Conservation (phyloP, 1,284 basidiomycete species). For the Moniliophthora roreri region DNA sequence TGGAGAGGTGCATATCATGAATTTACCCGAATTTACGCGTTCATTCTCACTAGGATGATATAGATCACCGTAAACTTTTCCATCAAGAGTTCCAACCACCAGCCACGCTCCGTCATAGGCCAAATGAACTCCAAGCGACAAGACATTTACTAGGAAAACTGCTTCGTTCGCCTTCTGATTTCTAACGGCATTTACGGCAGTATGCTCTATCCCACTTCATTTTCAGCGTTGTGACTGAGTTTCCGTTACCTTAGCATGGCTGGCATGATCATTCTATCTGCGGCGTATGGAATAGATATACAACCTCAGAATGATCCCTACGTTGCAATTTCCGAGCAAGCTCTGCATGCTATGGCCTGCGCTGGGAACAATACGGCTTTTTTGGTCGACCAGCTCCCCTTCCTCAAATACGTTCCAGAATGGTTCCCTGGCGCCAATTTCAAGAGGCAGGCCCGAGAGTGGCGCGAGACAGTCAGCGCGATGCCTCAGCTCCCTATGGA, state of each 20-base stretch:
- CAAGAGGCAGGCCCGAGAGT: not conserved
- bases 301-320: not conserved
- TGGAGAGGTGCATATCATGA: not conserved
- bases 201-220: too few species aligned
- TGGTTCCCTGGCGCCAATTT: slow-evolving; percentile 13
- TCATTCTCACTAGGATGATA: slow-evolving; percentile 21
- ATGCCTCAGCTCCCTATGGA: slow-evolving; percentile 3
- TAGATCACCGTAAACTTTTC: slow-evolving; percentile 28
- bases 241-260: too few species aligned
- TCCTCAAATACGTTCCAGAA: slow-evolving; percentile 7
- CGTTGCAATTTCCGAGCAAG: slow-evolving; percentile 4
- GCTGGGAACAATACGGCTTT: not conserved
- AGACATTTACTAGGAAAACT: slow-evolving; percentile 23
- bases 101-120: slow-evolving; percentile 18
- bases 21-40: not conserved
- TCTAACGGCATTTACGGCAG: slow-evolving; percentile 19
- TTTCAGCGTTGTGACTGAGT: too few species aligned
- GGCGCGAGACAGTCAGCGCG: not conserved
- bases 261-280: too few species aligned
- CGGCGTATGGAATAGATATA: too few species aligned
- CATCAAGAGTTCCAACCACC: slow-evolving; percentile 28
- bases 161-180: slow-evolving; percentile 19
- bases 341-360: not conserved
- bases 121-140: slow-evolving; percentile 22
- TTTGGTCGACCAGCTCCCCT: slow-evolving; percentile 3